These are phyloP conservation scores for Neoboletus magnificus DNA, from an alignment of 768 basidiomycete genomes.

Conservation along the genomic window DNA sequence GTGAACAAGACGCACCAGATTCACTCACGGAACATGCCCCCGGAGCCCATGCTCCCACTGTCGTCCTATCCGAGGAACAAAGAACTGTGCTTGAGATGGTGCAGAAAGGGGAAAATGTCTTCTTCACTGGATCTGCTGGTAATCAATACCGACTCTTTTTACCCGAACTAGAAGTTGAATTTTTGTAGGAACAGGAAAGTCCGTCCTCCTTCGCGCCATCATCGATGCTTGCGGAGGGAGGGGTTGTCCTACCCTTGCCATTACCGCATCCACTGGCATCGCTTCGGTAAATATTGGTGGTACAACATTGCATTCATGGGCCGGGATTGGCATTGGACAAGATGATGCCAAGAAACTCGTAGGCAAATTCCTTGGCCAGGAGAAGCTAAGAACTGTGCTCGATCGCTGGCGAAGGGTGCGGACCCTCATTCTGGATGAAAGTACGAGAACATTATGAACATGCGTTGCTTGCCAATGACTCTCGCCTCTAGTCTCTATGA, in stretches of 20 bases:
- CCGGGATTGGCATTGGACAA: constrained; percentile 73
- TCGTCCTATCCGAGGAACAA: constrained; percentile 54
- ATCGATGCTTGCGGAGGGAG: constrained; percentile 48
- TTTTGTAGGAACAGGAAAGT: constrained; percentile 71
- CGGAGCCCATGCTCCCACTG: constrained; percentile 7
- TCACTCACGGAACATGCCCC: background rate
- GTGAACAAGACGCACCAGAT: background rate
- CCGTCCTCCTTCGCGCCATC: constrained; percentile 73
- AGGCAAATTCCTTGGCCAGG: constrained; percentile 49
- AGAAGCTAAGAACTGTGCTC: constrained; percentile 38
- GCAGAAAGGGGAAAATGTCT: constrained; percentile 60
- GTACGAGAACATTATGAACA: constrained; percentile 38
- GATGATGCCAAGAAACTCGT: constrained; percentile 51
- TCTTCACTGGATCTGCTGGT: constrained; percentile 87
- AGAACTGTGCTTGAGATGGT: constrained; percentile 48
- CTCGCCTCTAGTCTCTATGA: constrained; percentile 72
- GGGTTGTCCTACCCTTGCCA: constrained; percentile 44
- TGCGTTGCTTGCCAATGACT: background rate
- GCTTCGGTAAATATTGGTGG: constrained; percentile 85
- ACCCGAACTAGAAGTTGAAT: background rate
- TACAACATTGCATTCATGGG: constrained; percentile 77
- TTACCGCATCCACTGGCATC: constrained; percentile 79
- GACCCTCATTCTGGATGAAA: constrained; percentile 82
- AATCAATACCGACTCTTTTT: background rate
- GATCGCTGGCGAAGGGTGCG: constrained; percentile 60